phyloP scores from a whole-genome alignment of 2,329 filamentous ascomycete genomes.

The Diaporthe batatas region DNA sequence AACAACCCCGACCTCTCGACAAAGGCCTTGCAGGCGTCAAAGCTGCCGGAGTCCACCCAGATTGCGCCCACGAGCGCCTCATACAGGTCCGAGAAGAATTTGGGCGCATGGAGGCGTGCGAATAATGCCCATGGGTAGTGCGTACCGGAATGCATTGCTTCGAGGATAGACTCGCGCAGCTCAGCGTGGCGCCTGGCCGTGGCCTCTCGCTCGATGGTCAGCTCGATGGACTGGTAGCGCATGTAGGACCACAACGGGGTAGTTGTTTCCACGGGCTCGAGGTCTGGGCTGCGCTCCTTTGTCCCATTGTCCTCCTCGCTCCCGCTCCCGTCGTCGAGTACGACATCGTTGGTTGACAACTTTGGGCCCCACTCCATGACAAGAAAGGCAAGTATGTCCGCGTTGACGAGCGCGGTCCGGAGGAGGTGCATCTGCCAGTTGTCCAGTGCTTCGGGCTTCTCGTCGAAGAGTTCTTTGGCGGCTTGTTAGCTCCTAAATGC shows the following conservation, averaged over 20 bases:
- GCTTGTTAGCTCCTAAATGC: neutral
- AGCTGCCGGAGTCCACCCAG: conserved; percentile 81
- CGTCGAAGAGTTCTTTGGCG: conserved; percentile 64
- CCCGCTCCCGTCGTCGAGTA: neutral
- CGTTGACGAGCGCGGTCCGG: conserved; percentile 83
- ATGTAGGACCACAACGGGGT: conserved; percentile 77
- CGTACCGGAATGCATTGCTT: conserved; percentile 61
- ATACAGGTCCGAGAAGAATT: conserved; percentile 87
- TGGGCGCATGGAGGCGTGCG: conserved; percentile 73
- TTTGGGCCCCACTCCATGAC: conserved; percentile 69
- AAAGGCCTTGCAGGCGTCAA: conserved; percentile 71
- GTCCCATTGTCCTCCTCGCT: conserved; percentile 41
- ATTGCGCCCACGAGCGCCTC: conserved; percentile 86
- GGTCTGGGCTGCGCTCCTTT: conserved; percentile 43
- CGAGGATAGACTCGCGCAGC: conserved; percentile 63
- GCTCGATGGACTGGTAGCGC: conserved; percentile 65
- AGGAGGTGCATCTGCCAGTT: conserved; percentile 79
- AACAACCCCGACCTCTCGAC: conserved; percentile 76
- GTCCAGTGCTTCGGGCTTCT: conserved; percentile 53
- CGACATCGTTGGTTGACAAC: conserved; percentile 49
- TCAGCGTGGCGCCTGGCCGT: conserved; percentile 60
- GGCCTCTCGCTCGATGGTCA: conserved; percentile 61
- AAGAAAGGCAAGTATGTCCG: conserved; percentile 82
- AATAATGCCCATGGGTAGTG: conserved; percentile 85
- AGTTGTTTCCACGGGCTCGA: conserved; percentile 41